Evolutionary conservation across 805 yeast species (phyloP).

Genomic region (Diddensiella santjacobensis): DNA sequence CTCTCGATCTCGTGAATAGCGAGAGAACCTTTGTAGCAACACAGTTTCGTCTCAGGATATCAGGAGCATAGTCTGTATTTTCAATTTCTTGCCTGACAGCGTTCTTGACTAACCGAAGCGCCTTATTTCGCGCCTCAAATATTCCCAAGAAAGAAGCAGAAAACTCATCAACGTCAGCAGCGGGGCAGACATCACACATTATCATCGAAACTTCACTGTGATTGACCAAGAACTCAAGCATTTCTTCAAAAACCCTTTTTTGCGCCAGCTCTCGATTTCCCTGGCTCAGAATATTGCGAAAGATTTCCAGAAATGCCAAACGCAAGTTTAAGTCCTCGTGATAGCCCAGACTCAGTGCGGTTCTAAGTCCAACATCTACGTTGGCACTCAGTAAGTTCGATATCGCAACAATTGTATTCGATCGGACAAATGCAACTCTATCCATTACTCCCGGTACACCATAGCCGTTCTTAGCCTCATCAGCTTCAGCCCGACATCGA

Average conservation of each 20-base stretch:
- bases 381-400: constrained; percentile 69
- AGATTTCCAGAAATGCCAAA: constrained; percentile 71
- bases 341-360: constrained; percentile 74
- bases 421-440: constrained; percentile 39
- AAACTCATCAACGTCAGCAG: constrained; percentile 64
- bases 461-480: constrained; percentile 6
- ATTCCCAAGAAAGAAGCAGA: constrained; percentile 62
- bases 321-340: constrained; percentile 63
- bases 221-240: constrained; percentile 22
- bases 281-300: constrained; percentile 54
- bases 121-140: constrained; percentile 40
- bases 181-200: constrained; percentile 59
- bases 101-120: constrained; percentile 43
- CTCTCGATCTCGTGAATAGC: constrained; percentile 64
- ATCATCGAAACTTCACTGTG: constrained; percentile 43
- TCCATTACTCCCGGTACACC: constrained; percentile 11
- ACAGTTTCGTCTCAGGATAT: constrained; percentile 74
- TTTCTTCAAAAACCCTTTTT: constrained; percentile 21
- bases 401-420: constrained; percentile 59
- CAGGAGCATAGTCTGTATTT: constrained; percentile 58
- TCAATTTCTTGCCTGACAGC: constrained; percentile 61
- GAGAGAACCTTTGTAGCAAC: constrained; percentile 77
- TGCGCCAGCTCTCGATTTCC: constrained; percentile 30
- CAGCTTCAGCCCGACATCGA: constrained; percentile 31
- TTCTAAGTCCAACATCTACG: constrained; percentile 70